Conservation (phyloP, 305 asterid species). For the Ilex paraguariensis region DNA sequence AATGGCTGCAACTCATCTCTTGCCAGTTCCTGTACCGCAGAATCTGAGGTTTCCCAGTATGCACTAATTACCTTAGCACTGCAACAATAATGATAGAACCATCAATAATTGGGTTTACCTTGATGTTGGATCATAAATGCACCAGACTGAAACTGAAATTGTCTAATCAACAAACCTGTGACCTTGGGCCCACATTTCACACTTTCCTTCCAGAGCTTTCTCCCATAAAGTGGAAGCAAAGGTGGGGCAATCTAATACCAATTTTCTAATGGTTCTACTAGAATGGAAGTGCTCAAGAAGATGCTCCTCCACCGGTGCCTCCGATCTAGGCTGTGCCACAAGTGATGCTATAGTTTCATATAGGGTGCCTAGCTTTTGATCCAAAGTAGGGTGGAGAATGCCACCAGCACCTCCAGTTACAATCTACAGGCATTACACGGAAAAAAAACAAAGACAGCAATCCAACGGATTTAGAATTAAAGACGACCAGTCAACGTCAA, state of each 20-base stretch:
- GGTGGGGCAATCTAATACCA: conserved; percentile 67
- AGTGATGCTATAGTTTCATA: conserved; percentile 60
- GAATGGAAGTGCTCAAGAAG: conserved; percentile 77
- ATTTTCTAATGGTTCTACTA: conserved; percentile 76
- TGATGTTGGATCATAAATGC: neutral
- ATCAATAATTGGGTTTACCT: neutral
- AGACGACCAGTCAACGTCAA: neutral
- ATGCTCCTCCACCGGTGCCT: conserved; percentile 53
- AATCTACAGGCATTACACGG: conserved; percentile 35
- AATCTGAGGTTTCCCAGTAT: conserved; percentile 55
- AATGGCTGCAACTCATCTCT: conserved; percentile 69
- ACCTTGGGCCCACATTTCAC: conserved; percentile 69
- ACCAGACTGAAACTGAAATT: neutral
- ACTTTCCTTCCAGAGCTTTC: conserved; percentile 69
- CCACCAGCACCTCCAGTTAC: conserved; percentile 70
- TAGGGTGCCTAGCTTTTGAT: conserved; percentile 48
- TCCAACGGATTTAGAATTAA: conserved; percentile 3
- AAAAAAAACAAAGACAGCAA: conserved; percentile 4
- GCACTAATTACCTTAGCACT: conserved; percentile 68
- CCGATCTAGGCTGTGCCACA: conserved; percentile 59
- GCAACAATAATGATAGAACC: conserved; percentile 12
- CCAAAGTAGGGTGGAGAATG: conserved; percentile 58
- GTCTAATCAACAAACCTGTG: conserved; percentile 50
- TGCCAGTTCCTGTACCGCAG: conserved; percentile 42
- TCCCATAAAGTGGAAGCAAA: conserved; percentile 81